Evolutionary conservation across 1,284 basidiomycete genomes (phyloP).

Genomic region (Ustilago hordei): DNA sequence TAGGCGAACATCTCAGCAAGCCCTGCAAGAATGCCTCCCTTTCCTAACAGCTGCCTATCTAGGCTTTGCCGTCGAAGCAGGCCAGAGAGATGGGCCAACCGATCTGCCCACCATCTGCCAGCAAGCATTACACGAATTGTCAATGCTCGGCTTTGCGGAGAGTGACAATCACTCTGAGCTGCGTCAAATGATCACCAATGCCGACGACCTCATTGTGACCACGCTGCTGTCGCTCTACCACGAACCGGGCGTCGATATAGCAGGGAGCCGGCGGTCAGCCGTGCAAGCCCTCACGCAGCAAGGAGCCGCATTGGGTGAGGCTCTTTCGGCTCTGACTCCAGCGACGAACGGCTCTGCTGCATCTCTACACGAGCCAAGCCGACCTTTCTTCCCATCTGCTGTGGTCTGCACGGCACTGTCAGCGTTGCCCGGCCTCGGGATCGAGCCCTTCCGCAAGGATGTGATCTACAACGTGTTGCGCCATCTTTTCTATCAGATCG

Average conservation of each 20-base stretch:
- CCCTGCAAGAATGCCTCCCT: conserved; percentile 77
- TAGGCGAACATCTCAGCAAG: conserved; percentile 74
- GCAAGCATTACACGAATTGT: conserved; percentile 17
- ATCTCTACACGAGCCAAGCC: conserved; percentile 46
- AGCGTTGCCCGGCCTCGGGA: conserved; percentile 15
- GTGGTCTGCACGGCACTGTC: conserved; percentile 26
- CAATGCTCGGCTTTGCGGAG: conserved; percentile 21
- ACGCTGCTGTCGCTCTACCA: conserved; percentile 31
- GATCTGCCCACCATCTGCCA: conserved; percentile 11
- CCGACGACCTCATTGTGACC: conserved; percentile 31
- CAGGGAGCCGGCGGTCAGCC: conserved; percentile 11
- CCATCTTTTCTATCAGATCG: conserved; percentile 78
- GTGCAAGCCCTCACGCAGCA: conserved; percentile 14
- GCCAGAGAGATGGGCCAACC: conserved; percentile 23
- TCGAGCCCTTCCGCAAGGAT: conserved; percentile 22
- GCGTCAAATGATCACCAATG: conserved; percentile 21
- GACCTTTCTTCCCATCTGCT: conserved; percentile 35
- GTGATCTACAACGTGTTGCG: conserved; percentile 70
- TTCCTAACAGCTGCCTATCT: conserved; percentile 78
- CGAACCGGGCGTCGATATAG: conserved; percentile 18
- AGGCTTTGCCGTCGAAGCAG: conserved; percentile 72
- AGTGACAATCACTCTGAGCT: conserved; percentile 9
- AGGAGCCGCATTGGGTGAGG: conserved; percentile 6
- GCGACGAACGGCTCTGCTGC: neutral
- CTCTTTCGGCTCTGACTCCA: conserved; percentile 21